Percentiles rank a stretch among this genome's conserved stretches.
Evolutionary conservation across 768 basidiomycete genomes (phyloP).

Genomic region (Myochromella boudieri): DNA sequence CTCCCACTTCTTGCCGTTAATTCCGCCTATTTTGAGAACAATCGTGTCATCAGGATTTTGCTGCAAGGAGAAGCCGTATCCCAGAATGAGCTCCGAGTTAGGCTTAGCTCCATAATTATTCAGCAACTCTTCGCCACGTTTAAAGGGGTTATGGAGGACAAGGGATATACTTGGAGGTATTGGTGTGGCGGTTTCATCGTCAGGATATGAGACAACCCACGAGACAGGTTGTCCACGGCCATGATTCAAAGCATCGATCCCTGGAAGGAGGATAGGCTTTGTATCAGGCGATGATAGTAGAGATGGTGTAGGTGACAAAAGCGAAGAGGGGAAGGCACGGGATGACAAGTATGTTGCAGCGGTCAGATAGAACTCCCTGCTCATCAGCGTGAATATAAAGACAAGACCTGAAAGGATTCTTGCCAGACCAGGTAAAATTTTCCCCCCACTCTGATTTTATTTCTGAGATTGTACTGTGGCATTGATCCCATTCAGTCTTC

Average conservation of each 20-base stretch:
- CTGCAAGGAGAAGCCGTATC: conserved; percentile 84
- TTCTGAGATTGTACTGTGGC: conserved; percentile 40
- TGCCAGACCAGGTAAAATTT: conserved; percentile 65
- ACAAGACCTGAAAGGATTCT: background rate
- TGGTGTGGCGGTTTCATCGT: conserved; percentile 15
- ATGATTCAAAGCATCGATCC: conserved; percentile 87
- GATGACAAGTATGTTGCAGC: conserved; percentile 82
- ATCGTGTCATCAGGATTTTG: conserved; percentile 88
- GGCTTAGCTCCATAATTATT: conserved; percentile 95
- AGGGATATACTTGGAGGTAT: conserved; percentile 54
- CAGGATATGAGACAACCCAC: conserved; percentile 62
- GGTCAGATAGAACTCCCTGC: conserved; percentile 70
- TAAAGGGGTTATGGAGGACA: conserved; percentile 46
- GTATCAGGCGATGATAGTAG: conserved; percentile 50
- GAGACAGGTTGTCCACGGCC: conserved; percentile 77
- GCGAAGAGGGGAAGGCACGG: conserved; percentile 84
- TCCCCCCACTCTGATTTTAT: conserved; percentile 41
- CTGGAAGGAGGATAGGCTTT: conserved; percentile 82
- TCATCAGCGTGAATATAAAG: conserved; percentile 7
- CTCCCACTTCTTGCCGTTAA: conserved; percentile 53
- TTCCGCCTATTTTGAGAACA: conserved; percentile 71
- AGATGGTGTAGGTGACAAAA: conserved; percentile 61
- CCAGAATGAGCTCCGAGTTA: conserved; percentile 86
- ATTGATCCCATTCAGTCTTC: conserved; percentile 61
- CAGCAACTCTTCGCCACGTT: conserved; percentile 58